phyloP scores from a whole-genome alignment of 202 grass and related monocot species.

The Zizania palustris region DNA sequence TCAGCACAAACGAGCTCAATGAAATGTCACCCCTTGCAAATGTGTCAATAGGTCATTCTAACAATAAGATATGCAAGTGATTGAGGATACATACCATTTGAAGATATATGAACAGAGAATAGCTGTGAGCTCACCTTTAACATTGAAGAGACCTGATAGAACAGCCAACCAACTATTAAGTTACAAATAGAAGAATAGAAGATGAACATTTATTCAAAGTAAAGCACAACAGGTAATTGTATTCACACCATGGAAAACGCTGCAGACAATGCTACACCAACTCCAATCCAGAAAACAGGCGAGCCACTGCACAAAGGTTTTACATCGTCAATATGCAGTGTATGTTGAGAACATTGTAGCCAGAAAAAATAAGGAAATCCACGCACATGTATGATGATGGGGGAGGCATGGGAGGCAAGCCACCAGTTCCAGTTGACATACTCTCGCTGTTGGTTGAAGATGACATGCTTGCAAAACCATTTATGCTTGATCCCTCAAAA shows the following conservation, averaged over 20 bases:
- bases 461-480: conserved; percentile 76
- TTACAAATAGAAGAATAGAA: conserved; percentile 34
- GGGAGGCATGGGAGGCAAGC: conserved; percentile 62
- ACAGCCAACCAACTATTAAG: conserved; percentile 36
- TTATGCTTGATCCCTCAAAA: conserved; percentile 48
- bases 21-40: conserved; percentile 34
- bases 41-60: background rate
- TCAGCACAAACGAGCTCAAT: conserved; percentile 23
- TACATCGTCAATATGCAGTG: background rate
- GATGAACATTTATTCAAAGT: background rate
- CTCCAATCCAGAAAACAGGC: conserved; percentile 95
- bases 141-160: conserved; percentile 67
- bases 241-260: conserved; percentile 71
- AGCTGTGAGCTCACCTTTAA: conserved; percentile 73
- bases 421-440: conserved; percentile 58
- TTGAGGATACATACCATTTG: conserved; percentile 34
- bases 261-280: conserved; percentile 85
- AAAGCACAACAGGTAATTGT: conserved; percentile 11
- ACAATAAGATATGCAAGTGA: conserved; percentile 26
- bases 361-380: background rate
- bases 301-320: conserved; percentile 65
- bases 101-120: conserved; percentile 30
- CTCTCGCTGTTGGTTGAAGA: conserved; percentile 60
- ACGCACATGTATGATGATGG: conserved; percentile 74
- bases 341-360: background rate